A percentile compares a stretch with the other conserved stretches of the same genome.
Evolutionary conservation across 2,329 filamentous ascomycete genomes (phyloP).

Genomic region (Colletotrichum viniferum): DNA sequence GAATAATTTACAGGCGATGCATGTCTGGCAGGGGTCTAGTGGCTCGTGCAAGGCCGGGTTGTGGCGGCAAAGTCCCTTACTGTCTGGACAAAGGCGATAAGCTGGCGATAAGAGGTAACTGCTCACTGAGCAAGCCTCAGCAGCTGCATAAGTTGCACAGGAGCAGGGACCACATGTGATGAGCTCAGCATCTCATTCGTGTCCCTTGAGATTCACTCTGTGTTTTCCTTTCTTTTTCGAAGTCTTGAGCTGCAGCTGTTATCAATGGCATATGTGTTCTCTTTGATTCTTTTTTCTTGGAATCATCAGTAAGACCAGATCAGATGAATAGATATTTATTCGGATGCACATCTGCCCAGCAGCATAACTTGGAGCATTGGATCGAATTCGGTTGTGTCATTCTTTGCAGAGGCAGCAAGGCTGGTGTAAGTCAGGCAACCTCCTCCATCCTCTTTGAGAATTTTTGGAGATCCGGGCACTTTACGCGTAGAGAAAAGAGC

Average conservation of each 20-base stretch:
- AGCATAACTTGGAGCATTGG: not conserved
- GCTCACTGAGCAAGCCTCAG: constrained; percentile 7
- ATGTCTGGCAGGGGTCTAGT: not conserved
- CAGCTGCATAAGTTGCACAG: not conserved
- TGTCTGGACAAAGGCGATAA: not conserved
- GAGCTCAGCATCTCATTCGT: constrained; percentile 13
- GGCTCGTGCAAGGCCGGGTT: not conserved
- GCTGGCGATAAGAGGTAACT: not conserved
- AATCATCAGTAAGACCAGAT: not conserved
- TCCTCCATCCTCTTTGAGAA: not conserved
- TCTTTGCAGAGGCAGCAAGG: not conserved
- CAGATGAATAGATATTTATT: not conserved
- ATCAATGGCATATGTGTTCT: not conserved
- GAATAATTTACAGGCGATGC: constrained; percentile 7
- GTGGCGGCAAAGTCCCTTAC: not conserved
- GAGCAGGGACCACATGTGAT: constrained; percentile 4
- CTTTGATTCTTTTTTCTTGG: not conserved
- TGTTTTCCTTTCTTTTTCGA: not conserved
- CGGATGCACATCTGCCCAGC: not conserved
- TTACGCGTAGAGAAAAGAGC: constrained; percentile 2
- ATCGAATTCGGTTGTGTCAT: not conserved
- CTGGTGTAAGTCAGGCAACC: not conserved
- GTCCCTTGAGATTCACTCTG: not conserved
- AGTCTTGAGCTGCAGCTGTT: not conserved
- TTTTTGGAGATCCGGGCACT: not conserved